Conservation (phyloP, 176 grass and related monocot genomes). For the Poa pratensis region DNA sequence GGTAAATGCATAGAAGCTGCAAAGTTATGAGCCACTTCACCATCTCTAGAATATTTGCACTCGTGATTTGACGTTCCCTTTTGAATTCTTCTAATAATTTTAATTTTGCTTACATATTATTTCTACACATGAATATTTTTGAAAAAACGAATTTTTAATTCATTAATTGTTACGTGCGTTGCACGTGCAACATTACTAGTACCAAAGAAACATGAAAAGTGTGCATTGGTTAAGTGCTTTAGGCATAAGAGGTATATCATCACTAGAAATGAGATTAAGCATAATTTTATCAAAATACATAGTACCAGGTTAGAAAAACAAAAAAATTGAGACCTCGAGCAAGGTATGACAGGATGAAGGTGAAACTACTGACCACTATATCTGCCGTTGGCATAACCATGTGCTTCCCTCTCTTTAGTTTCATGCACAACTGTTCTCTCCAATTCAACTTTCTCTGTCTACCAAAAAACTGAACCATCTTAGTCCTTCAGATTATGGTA, state of each 20-base stretch:
- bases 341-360: conserved; percentile 8
- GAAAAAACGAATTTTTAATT: too few species aligned
- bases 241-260: too few species aligned
- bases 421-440: conserved; percentile 93
- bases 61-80: background rate
- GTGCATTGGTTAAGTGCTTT: too few species aligned
- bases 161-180: too few species aligned
- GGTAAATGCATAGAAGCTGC: conserved; percentile 20
- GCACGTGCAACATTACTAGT: too few species aligned
- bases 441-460: conserved; percentile 97
- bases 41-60: background rate
- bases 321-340: background rate
- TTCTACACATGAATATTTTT: too few species aligned
- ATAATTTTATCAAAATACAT: conserved; percentile 11
- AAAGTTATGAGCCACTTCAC: background rate
- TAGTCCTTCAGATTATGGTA: conserved; percentile 33
- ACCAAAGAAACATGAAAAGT: too few species aligned
- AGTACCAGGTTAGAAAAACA: background rate
- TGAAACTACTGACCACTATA: conserved; percentile 82
- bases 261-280: background rate
- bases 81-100: background rate
- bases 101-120: too few species aligned
- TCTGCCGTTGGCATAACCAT: conserved; percentile 66
- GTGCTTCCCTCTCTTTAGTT: conserved; percentile 87
- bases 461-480: conserved; percentile 43